Evolutionary conservation across 805 yeast species (phyloP), one percentile per base, ranked within the genome.

Genomic region (Zygosaccharomyces gambellarensis): DNA sequence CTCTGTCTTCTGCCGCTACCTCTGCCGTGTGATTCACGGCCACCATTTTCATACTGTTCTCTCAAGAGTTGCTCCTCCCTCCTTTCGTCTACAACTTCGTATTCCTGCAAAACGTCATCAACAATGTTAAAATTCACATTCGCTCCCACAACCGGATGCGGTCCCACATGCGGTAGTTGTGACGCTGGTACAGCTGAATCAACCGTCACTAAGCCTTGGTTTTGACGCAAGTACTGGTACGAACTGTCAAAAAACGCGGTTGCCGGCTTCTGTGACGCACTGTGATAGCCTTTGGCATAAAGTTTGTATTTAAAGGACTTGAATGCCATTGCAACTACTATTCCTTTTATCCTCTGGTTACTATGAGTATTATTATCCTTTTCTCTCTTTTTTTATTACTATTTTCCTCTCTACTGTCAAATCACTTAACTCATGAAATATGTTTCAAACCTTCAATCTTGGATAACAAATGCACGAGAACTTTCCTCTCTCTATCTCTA

Each of bases 231-330:
- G 56, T 69, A 61, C 54, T 71, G 71, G 56, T 69, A 71, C n/a
- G 74, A 62, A 25, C 71, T 70, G 47, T 71, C 74, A 45, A 71
- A 71, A 52, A 71, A 71, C 6, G 72, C 58, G 1, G 67, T 60
- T 1, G 69, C 51, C 2, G 69, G 49, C 32, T 68, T 51, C 46
- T 66, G 66, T 39, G 68, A 62, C 38, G 69, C 64, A n/a, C 66
- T 62, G 47, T 65, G 71, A 50, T 66, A 68, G 39, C 71, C 61
- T 57, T 71, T 70, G 23, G 72, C 62, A 29, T 63, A 63, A 40
- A 71, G 60, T 54, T 71, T 71, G 53, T 63, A 63, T 55, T 70
- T 71, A 60, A 72, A 66, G 45, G 71, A 68, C 61, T 67, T 71
- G 64, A 73, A 72, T 10, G 71, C 73, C 72, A 72, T 71, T 17